Base-by-base conservation (phyloP, 495 filamentous ascomycete species). In the Monascus purpureus region DNA sequence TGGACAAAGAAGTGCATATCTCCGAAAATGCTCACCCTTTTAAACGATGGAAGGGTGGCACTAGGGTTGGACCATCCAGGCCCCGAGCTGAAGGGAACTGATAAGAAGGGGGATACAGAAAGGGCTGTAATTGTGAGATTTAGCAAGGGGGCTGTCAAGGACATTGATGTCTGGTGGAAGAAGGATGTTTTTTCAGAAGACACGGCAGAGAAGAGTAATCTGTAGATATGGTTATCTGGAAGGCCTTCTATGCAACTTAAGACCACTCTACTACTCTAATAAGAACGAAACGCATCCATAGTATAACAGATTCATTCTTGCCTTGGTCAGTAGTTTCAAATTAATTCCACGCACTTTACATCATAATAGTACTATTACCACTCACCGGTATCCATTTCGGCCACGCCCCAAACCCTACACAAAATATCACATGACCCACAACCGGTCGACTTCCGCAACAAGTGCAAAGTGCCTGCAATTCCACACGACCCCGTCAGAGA, bases 1-100 rank as follows among this genome's bases (percentile, higher is more conserved):
- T 90, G 85, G 83, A 70, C 63, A 8, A 66, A 90, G 14, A 92
- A 82, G 50, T 75, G 70, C 13, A 90, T 94, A 25, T 77, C 70
- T 25, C 82, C 84, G 1, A 57, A 58, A n/a, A 55, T 63, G 20
- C 36, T 82, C 17, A 67, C 72, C 35, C 45, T 67, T 43, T 49
- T 64, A n/a, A 49, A 56, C 7, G 74, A 83, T 40, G 59, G 65
- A 12, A 59, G 73, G 34, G 45, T 68, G 11, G 71, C 86, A 11
- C 48, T 94, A 30, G 75, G 57, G 0, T 49, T 96, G 26, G 72
- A 80, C 37, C 67, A 75, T 41, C 74, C 83, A 1, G 83, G 83
- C 0, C 65, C 57, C 24, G 86, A 93, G 47, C 49, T 92, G 15
- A 61, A 68, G 41, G 74, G 58, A 1, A 67, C 57, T 8, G 68